These are phyloP conservation scores for Sugiyamaella valdiviana DNA, from an alignment of 805 yeast genomes.

Conservation along the genomic window DNA sequence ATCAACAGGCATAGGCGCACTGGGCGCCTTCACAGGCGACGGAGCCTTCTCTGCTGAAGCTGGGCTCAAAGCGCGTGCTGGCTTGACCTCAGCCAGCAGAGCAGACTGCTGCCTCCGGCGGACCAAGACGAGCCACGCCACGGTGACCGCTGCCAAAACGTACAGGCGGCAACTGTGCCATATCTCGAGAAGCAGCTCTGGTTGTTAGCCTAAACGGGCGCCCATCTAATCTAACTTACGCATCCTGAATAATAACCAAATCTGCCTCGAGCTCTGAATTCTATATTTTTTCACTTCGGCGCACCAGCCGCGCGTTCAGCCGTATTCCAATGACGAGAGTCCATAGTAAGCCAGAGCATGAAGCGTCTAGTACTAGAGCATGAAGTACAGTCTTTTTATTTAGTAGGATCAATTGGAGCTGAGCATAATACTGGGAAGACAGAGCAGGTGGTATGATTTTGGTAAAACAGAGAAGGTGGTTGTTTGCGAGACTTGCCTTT, in stretches of 20 bases:
- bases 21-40: not conserved
- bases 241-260: not conserved
- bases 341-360: too few species aligned
- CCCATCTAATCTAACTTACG: not conserved
- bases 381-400: too few species aligned
- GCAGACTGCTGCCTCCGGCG: not conserved
- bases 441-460: too few species aligned
- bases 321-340: not conserved
- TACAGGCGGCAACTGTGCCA: constrained; percentile 15
- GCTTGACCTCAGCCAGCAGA: not conserved
- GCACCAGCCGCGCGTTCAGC: not conserved
- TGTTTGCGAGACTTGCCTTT: too few species aligned
- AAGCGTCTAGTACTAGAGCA: too few species aligned
- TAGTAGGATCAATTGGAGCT: too few species aligned
- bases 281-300: not conserved
- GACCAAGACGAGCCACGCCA: constrained; percentile 1
- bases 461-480: too few species aligned
- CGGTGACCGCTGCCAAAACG: constrained; percentile 11
- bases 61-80: not conserved
- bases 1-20: constrained; percentile 22
- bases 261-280: not conserved
- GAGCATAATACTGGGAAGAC: too few species aligned
- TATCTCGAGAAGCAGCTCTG: constrained; percentile 2
- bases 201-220: not conserved
- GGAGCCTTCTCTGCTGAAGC: not conserved